Evolutionary conservation across 768 basidiomycete genomes (phyloP).

Genomic region (Mycena venus): DNA sequence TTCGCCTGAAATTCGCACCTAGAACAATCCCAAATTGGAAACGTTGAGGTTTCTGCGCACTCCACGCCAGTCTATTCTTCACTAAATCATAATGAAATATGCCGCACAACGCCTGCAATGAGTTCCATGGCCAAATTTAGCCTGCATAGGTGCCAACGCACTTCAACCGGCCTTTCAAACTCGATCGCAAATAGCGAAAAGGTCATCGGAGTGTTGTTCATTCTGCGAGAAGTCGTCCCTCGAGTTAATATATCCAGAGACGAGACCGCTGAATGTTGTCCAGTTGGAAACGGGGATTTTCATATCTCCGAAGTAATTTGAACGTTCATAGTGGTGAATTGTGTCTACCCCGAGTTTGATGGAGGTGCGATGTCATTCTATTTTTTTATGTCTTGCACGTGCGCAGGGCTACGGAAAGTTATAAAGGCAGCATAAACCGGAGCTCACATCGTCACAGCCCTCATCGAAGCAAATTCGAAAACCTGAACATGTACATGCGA

Average conservation of each 20-base stretch:
- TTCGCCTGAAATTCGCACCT: background rate
- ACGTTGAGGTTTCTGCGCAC: background rate
- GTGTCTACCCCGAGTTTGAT: background rate
- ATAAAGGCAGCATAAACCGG: background rate
- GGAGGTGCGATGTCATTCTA: background rate
- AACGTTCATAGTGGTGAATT: background rate
- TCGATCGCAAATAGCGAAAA: conserved; percentile 4
- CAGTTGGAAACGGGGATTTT: background rate
- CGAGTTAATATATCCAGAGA: background rate
- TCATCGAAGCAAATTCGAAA: conserved; percentile 3
- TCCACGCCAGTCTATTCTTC: background rate
- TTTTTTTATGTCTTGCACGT: background rate
- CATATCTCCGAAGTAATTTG: background rate
- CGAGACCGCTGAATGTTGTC: conserved; percentile 4
- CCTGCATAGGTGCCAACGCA: background rate
- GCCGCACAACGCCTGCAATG: background rate
- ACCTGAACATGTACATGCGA: conserved; percentile 5
- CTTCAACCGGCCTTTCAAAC: background rate
- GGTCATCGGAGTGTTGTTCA: background rate
- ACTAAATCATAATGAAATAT: background rate
- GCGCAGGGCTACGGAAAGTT: background rate
- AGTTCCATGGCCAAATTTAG: background rate
- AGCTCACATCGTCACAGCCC: background rate
- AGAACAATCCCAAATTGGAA: background rate
- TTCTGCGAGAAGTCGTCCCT: background rate